Base-by-base conservation (phyloP, 352 stramenopile genomes). In the Pythium rishiriense region DNA sequence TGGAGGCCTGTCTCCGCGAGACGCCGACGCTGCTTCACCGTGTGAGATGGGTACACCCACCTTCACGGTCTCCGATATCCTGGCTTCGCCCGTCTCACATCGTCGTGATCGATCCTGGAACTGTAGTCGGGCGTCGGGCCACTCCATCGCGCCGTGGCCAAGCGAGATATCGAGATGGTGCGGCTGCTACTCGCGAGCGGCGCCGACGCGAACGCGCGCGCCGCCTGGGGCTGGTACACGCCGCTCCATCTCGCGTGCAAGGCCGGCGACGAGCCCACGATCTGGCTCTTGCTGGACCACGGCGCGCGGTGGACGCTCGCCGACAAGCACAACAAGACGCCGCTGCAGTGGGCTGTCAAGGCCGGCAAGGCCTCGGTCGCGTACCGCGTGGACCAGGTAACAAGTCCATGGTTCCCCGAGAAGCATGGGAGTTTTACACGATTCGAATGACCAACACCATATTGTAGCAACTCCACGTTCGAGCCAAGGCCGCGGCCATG, bases 151-250 rank as follows among this genome's bases (percentile, higher is more conserved):
- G 85, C 85, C 11, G 81, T 89, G 29, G 72, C 71, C 21, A 70
- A 60, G 5, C 69, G 74, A 2, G 63, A 90, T 31, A 1, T 74
- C 3, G 70, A 67, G 31, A 79, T 90, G 42, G 72, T 75, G 2
- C 19, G 72, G 48, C 52, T 90, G 48, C 69, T 93, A 42, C 64
- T 93, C 1, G 59, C 62, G 3, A 68, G 65, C 25, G 83, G 80
- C 0, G 83, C 76, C 10, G 48, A 85, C 24, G 70, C 78, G 24
- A 87, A 90, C 63, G 74, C 76, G 9, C 74, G 81, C 54, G 69
- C 79, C n/a, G 74, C 78, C 3, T 94, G 85, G 85, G 85, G 85
- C 29, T 91, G 85, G 83, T 94, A 91, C 65, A 72, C 85, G 17
- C 85, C 85, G 9, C 74, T 94, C 21, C 85, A 94, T 54, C 72